Evolutionary conservation across 202 grass and related monocot genomes (phyloP).

Genomic region (Digitaria exilis): DNA sequence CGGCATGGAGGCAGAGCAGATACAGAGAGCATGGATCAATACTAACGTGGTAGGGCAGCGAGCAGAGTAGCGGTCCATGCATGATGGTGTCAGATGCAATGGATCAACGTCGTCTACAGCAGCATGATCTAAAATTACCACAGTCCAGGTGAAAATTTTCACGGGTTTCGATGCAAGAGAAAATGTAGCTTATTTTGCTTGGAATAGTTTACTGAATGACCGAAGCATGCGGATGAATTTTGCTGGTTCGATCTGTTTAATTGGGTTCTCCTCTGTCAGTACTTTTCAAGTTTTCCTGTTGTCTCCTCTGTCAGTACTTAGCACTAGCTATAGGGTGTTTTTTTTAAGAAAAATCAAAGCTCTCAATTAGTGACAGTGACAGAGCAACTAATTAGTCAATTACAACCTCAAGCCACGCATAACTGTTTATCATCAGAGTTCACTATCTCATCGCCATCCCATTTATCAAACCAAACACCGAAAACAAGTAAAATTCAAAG

Average conservation of each 20-base stretch:
- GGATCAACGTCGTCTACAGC: neutral
- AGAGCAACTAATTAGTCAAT: too few relatives aligned
- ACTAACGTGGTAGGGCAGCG: conserved; percentile 32
- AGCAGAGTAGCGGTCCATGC: neutral
- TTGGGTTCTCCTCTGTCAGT: too few relatives aligned
- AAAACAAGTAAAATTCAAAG: neutral
- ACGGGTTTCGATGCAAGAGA: neutral
- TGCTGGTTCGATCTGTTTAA: neutral
- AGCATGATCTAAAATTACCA: neutral
- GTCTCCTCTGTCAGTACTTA: too few relatives aligned
- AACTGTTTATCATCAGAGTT: too few relatives aligned
- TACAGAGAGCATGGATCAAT: neutral
- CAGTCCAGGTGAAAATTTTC: neutral
- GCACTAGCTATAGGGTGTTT: too few relatives aligned
- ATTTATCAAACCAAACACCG: too few relatives aligned
- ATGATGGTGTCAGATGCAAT: neutral
- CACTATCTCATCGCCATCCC: too few relatives aligned
- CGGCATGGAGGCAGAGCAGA: neutral
- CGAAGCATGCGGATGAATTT: neutral
- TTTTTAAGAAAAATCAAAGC: too few relatives aligned
- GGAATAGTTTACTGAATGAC: neutral
- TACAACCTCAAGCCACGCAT: too few relatives aligned
- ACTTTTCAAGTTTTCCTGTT: too few relatives aligned
- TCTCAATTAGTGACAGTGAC: too few relatives aligned
- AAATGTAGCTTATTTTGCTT: too few relatives aligned